Base-by-base conservation (phyloP, 2,329 filamentous ascomycete species). In the Lasiodiplodia gonubiensis region DNA sequence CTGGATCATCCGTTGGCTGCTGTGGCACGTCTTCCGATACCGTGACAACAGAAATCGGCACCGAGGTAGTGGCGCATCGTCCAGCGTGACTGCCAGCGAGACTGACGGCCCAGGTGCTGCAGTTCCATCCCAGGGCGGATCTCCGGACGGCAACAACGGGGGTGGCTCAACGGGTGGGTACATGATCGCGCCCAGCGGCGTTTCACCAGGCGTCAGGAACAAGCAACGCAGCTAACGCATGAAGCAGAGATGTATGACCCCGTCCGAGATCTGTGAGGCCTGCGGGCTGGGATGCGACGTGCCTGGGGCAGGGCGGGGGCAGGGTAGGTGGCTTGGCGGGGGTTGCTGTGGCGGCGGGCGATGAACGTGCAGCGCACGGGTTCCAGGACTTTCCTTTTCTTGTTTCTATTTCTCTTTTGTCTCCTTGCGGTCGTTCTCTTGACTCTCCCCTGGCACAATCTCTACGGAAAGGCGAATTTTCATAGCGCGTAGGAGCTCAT, bases 21-120 rank as follows among this genome's bases (percentile, higher is more conserved):
- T 85, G 6, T 85, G 82, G 82, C 83, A 84, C 70, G 81, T 82
- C 68, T 84, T 84, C 69, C 80, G 83, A n/a, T 83, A 81, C 69
- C 74, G 77, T 27, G 78, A 80, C 70, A 78, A 80, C 69, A 79
- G 82, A 67, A 68, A 69, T 37, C 55, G 69, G 49, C 64, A 68
- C 52, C 64, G 61, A 60, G 66, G 66, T 66, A 66, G 64, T 54
- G 64, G 64, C 57, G 64, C 64, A 59, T 66, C 64, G 54, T 66
- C 64, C 64, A 66, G 64, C 64, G 46, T 66, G 53, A 51, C 64
- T 57, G 51, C 64, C 53, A 66, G 64, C 53, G 64, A 66, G 37
- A 33, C 64, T 66, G 64, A 66, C 64, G 64, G 64, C 48, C 37
- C 53, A 66, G 64, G 64, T 57, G 53, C 53, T 57, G 64, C 64